These are phyloP conservation scores for Didymella segeticola DNA, from an alignment of 2,329 filamentous ascomycete genomes.

Conservation along the genomic window DNA sequence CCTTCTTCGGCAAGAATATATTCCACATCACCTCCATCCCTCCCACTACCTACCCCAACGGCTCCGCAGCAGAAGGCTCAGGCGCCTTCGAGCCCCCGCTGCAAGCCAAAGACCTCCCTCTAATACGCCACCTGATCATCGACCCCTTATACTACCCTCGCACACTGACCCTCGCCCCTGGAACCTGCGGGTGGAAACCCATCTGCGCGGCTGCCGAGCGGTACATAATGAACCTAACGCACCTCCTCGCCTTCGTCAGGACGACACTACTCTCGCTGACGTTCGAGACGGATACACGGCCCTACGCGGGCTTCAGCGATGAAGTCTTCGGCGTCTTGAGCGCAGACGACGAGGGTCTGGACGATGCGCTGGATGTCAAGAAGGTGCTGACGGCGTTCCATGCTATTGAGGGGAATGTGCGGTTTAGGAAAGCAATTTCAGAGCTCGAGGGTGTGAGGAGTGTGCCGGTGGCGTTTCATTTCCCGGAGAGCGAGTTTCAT, in stretches of 20 bases:
- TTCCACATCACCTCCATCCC: constrained; percentile 40
- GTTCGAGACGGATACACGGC: constrained; percentile 23
- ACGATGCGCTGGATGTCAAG: constrained; percentile 23
- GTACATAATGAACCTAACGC: constrained; percentile 29
- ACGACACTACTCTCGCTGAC: constrained; percentile 18
- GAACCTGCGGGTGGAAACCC: constrained; percentile 21
- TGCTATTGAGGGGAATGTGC: constrained; percentile 25
- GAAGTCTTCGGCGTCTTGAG: not conserved
- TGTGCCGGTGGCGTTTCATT: constrained; percentile 35
- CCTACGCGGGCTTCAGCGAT: constrained; percentile 14
- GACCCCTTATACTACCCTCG: constrained; percentile 37
- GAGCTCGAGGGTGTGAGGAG: constrained; percentile 13
- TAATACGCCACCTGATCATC: constrained; percentile 36
- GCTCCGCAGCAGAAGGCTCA: constrained; percentile 10
- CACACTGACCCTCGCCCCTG: not conserved
- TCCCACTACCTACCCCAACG: not conserved
- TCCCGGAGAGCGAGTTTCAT: constrained; percentile 39
- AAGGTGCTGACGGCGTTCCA: constrained; percentile 34
- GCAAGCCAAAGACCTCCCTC: constrained; percentile 23
- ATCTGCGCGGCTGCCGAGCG: constrained; percentile 26
- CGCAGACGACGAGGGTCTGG: not conserved
- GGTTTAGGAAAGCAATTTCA: constrained; percentile 27
- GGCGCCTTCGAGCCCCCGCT: constrained; percentile 39
- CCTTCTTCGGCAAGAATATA: constrained; percentile 52
- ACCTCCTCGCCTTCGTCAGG: constrained; percentile 21